Evolutionary conservation across 2,329 filamentous ascomycete genomes (phyloP), one percentile per base, ranked within the genome.

Genomic region (Diplodia intermedia): DNA sequence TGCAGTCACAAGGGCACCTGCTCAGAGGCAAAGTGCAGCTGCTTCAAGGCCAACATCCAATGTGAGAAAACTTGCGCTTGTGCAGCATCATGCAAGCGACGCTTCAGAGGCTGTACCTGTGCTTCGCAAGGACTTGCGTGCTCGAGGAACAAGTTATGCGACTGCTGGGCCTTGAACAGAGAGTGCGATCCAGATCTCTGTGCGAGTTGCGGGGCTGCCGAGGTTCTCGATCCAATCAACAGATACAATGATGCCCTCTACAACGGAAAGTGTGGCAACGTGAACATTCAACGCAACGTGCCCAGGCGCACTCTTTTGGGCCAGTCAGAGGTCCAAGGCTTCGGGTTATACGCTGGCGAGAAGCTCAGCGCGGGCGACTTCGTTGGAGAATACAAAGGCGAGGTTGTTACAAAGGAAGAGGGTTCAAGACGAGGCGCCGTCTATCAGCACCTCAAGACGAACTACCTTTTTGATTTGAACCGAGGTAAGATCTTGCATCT

Each of bases 141-240:
- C 68, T 80, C 75, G 50, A 70, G 76, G n/a, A 76, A 76, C 12
- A 72, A 74, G 5, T 73, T 72, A 3, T 95, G 92, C 75, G 89
- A 90, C 15, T 96, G 92, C 73, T 83, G 88, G 23, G 84, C 86
- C 73, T 83, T 92, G 65, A 90, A 91, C 71, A 86, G 92, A 49
- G 92, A 96, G 79, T 96, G 92, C 74, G 92, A 95, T 72, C 88
- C 91, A 1, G 88, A 90, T 69, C 82, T 94, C 14, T 96, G 92
- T 73, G 84, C 84, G 18, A 83, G 82, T 9, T 95, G 92, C 72
- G 91, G 91, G 33, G 90, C 89, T 0, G 75, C 82, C 12, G 87
- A 91, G 69, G 85, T 91, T 2, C 85, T 91, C 3, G 88, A 94
- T 73, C 90, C 90, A 0, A 79, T 82, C n/a, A 90, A 91, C 72